phyloP scores from a whole-genome alignment of 2,329 filamentous ascomycete genomes.

The Knoxdaviesia proteae region DNA sequence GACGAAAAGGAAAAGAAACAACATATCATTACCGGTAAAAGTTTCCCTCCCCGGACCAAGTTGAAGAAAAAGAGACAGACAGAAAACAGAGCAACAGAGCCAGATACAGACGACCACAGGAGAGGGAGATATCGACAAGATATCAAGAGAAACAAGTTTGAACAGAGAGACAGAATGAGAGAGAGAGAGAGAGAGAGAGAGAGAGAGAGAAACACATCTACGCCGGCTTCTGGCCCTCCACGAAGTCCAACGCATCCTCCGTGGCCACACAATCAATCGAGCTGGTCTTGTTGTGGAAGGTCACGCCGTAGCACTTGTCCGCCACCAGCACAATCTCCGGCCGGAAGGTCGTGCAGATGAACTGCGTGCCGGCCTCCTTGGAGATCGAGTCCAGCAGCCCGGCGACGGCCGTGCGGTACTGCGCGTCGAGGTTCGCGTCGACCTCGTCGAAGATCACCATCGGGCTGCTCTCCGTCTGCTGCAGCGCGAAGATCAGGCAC shows the following conservation, averaged over 20 bases:
- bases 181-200: background rate
- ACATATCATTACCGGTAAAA: no score
- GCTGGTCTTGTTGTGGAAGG: slow-evolving; percentile 84
- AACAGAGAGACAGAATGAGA: background rate
- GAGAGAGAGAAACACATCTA: background rate
- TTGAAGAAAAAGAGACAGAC: background rate
- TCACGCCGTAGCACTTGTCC: slow-evolving; percentile 94
- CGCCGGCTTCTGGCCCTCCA: slow-evolving; percentile 51
- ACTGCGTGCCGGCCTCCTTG: slow-evolving; percentile 47
- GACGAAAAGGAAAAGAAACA: no score
- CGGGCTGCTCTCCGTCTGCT: slow-evolving; percentile 87
- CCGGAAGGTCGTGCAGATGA: slow-evolving; percentile 97
- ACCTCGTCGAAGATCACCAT: slow-evolving; percentile 99
- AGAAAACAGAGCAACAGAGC: background rate
- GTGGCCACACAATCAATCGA: slow-evolving; percentile 76
- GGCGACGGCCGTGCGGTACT: slow-evolving; percentile 91
- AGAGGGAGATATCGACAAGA: background rate
- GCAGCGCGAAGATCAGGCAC: slow-evolving; percentile 97
- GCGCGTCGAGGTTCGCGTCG: slow-evolving; percentile 91
- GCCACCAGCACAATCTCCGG: slow-evolving; percentile 91
- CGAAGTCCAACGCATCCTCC: slow-evolving; percentile 79
- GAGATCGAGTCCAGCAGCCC: slow-evolving; percentile 68
- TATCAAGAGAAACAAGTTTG: background rate
- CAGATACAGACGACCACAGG: background rate
- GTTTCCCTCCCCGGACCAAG: no score